A percentile compares a stretch with the other conserved stretches of the same genome.
Conservation (phyloP, 169 alveolate genomes). For the Eimeria maxima region DNA sequence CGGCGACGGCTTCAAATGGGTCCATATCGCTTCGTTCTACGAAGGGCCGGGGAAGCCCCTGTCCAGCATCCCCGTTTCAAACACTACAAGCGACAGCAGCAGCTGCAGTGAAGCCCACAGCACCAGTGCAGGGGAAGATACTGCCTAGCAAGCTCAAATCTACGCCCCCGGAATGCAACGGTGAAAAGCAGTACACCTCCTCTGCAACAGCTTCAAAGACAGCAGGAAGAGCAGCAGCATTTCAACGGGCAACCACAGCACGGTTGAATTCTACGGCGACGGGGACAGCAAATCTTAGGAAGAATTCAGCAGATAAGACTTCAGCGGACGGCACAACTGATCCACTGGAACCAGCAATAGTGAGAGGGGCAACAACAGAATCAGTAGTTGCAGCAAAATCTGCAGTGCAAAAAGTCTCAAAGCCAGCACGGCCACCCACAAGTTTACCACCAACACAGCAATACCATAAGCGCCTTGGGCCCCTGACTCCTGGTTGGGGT, state of each 20-base stretch:
- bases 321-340: background rate
- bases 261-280: background rate
- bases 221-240: background rate
- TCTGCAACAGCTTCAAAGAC: background rate
- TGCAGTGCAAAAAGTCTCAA: background rate
- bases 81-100: background rate
- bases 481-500: conserved; percentile 57
- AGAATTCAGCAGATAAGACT: background rate
- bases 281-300: background rate
- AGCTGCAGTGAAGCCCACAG: background rate
- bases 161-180: background rate
- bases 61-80: background rate
- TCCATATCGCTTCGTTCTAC: background rate
- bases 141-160: background rate
- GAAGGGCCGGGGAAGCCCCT: background rate
- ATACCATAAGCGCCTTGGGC: conserved; percentile 24
- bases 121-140: background rate
- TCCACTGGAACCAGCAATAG: background rate
- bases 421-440: conserved; percentile 4
- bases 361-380: background rate
- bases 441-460: background rate
- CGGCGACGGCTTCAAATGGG: background rate
- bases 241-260: background rate
- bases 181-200: background rate
- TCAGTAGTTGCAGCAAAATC: background rate